Percentiles rank a stretch among this genome's conserved stretches.
phyloP scores from a whole-genome alignment of 768 basidiomycete genomes.

The Pholiota conissans region DNA sequence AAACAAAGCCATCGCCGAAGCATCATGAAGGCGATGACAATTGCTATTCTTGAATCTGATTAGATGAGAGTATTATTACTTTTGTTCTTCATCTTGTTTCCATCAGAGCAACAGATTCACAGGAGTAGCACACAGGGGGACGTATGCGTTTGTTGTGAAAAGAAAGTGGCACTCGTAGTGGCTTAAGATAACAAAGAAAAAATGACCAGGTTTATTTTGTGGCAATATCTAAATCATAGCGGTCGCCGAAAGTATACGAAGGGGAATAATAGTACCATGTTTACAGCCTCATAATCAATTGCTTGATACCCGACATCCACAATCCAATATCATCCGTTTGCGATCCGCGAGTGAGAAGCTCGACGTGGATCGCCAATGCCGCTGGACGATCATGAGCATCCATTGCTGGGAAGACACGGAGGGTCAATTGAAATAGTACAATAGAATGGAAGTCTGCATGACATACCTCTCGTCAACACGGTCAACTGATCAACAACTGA shows the following conservation, averaged over 20 bases:
- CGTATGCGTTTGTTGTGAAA: too few relatives aligned
- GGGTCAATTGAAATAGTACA: neutral
- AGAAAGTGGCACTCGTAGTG: too few relatives aligned
- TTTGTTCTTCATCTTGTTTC: too few relatives aligned
- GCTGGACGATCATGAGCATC: conserved; percentile 72
- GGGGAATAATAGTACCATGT: conserved; percentile 4
- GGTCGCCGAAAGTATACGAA: neutral
- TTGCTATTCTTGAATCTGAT: too few relatives aligned
- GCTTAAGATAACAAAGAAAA: neutral
- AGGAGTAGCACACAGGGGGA: too few relatives aligned
- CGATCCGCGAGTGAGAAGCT: conserved; percentile 77
- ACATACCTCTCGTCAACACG: conserved; percentile 70
- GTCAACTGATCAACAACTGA: conserved; percentile 70
- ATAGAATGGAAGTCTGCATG: neutral
- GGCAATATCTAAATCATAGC: conserved; percentile 4
- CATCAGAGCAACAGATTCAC: too few relatives aligned
- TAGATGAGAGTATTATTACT: too few relatives aligned
- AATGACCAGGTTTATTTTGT: conserved; percentile 1
- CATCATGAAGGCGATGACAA: neutral
- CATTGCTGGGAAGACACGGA: conserved; percentile 66
- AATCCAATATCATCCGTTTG: conserved; percentile 81
- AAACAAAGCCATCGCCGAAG: conserved; percentile 3
- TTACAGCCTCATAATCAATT: conserved; percentile 73
- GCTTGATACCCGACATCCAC: conserved; percentile 91
- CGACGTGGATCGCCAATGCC: conserved; percentile 83